Conservation (phyloP, 2,329 filamentous ascomycete genomes). For the Trichoderma harzianum region DNA sequence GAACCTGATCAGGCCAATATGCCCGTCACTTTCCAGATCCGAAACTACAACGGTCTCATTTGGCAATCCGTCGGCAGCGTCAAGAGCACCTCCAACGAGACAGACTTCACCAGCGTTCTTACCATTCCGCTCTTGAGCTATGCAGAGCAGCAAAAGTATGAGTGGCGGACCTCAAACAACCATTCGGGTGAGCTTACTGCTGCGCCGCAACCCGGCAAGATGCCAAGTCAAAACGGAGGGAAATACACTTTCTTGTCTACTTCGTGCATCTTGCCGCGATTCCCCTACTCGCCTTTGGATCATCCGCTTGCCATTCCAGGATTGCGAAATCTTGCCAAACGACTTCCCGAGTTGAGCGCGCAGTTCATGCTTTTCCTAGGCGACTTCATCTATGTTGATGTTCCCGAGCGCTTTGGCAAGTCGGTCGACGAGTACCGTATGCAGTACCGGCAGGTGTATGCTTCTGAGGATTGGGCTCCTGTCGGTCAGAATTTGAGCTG, state of each 20-base stretch:
- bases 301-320: conserved; percentile 82
- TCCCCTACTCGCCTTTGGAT: conserved; percentile 82
- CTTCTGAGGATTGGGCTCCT: conserved; percentile 83
- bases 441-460: conserved; percentile 94
- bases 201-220: conserved; percentile 66
- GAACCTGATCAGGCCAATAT: conserved; percentile 75
- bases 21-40: conserved; percentile 69
- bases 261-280: conserved; percentile 86
- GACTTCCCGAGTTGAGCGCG: conserved; percentile 66
- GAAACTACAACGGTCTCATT: conserved; percentile 49
- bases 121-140: conserved; percentile 61
- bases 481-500: conserved; percentile 81
- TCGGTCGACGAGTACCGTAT: conserved; percentile 74
- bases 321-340: conserved; percentile 70
- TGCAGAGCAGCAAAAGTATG: conserved; percentile 69
- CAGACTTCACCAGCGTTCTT: conserved; percentile 77
- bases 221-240: conserved; percentile 57
- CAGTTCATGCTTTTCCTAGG: conserved; percentile 81
- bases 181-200: conserved; percentile 78
- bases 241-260: conserved; percentile 88
- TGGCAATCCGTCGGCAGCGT: conserved; percentile 69
- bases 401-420: conserved; percentile 74
- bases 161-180: conserved; percentile 84
- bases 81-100: conserved; percentile 65
- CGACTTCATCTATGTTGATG: conserved; percentile 89